Percentiles rank a stretch among this genome's conserved stretches.
Conservation (phyloP, 129 eudicot genomes). For the Deinandra increscens region DNA sequence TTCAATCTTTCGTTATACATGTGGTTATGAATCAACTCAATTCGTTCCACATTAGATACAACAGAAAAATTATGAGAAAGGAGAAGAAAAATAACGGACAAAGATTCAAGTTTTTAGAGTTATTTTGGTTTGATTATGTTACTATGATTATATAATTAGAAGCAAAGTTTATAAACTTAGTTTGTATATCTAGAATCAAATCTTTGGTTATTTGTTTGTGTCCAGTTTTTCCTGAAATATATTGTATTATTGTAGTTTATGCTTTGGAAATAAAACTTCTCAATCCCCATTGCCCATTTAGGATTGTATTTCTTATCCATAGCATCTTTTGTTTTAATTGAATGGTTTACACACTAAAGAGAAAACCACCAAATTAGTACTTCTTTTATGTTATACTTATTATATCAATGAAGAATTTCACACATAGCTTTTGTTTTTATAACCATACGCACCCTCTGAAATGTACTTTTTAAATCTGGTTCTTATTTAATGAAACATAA, state of each 20-base stretch:
- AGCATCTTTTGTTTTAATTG: no score
- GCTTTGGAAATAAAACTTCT: not conserved
- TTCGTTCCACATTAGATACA: conserved; percentile 31
- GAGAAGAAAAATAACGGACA: not conserved
- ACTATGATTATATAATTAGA: conserved; percentile 7
- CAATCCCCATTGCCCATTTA: not conserved
- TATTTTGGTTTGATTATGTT: conserved; percentile 13
- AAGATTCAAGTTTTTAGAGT: conserved; percentile 8
- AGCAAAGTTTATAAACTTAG: not conserved
- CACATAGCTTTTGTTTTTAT: no score
- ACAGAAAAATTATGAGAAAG: not conserved
- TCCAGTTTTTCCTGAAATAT: not conserved
- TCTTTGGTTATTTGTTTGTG: conserved; percentile 8
- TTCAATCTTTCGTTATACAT: conserved; percentile 7
- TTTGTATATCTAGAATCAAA: not conserved
- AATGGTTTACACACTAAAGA: no score
- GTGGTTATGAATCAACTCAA: conserved; percentile 43
- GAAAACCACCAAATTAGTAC: no score
- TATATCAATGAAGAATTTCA: no score
- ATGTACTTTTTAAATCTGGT: no score
- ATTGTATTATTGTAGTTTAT: not conserved
- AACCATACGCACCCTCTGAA: no score
- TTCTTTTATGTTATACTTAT: no score
- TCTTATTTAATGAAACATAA: no score
- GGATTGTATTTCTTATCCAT: not conserved